Percentiles rank a stretch among this genome's conserved stretches.
phyloP scores from a whole-genome alignment of 2,329 filamentous ascomycete genomes.

The Eutypella sp. region DNA sequence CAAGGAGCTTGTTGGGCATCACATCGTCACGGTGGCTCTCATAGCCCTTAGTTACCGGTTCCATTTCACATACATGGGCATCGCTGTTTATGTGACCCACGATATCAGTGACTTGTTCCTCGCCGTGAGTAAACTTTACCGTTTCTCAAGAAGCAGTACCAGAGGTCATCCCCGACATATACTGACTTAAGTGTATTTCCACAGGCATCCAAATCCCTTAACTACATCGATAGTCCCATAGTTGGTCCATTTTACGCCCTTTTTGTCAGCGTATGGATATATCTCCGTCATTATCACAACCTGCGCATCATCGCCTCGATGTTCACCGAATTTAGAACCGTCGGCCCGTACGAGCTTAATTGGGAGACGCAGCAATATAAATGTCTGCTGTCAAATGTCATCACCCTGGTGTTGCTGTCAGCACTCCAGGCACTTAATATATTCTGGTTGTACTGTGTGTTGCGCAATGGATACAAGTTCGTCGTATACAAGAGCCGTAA shows the following conservation, averaged over 20 bases:
- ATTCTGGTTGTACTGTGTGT: constrained; percentile 56
- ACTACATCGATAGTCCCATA: constrained; percentile 61
- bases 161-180: not conserved
- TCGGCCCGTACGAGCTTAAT: constrained; percentile 54
- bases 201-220: constrained; percentile 59
- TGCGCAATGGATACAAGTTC: constrained; percentile 51
- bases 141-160: no score
- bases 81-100: constrained; percentile 70
- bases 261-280: constrained; percentile 65
- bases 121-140: constrained; percentile 38
- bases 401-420: constrained; percentile 48
- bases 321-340: constrained; percentile 50
- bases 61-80: constrained; percentile 71
- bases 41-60: constrained; percentile 68
- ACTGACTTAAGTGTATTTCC: constrained; percentile 3
- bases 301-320: constrained; percentile 54
- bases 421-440: constrained; percentile 53
- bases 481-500: constrained; percentile 43
- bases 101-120: constrained; percentile 74
- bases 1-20: constrained; percentile 67
- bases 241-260: constrained; percentile 60
- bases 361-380: constrained; percentile 59
- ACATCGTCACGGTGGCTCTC: constrained; percentile 63
- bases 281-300: constrained; percentile 65
- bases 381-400: constrained; percentile 46